Evolutionary conservation across 108 stramenopile genomes (phyloP).

Genomic region (Skeletonema menzelii): DNA sequence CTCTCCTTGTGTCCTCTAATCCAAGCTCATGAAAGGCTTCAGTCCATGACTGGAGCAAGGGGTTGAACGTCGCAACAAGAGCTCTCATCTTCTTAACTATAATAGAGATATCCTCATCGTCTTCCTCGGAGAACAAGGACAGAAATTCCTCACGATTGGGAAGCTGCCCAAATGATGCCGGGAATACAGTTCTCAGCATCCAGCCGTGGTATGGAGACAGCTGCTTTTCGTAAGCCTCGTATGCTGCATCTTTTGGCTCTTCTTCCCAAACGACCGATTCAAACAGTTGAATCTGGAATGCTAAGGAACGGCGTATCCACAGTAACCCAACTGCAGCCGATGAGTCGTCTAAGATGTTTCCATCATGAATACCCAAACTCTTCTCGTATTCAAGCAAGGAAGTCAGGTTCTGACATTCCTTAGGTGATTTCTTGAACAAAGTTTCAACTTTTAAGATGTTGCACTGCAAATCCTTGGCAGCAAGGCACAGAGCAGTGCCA

Average conservation of each 20-base stretch:
- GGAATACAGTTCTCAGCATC: conserved; percentile 31
- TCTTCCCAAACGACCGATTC: conserved; percentile 22
- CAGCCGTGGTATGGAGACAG: conserved; percentile 30
- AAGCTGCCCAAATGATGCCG: conserved; percentile 11
- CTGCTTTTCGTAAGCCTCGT: conserved; percentile 22
- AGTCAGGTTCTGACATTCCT: conserved; percentile 23
- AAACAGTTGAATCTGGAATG: conserved; percentile 58
- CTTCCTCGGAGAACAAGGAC: conserved; percentile 14
- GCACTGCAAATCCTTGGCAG: conserved; percentile 37
- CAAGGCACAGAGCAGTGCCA: conserved; percentile 32
- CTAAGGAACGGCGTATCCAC: conserved; percentile 61
- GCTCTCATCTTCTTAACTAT: conserved; percentile 15
- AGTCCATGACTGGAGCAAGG: conserved; percentile 22
- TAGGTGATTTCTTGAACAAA: conserved; percentile 25
- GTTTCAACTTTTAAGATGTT: conserved; percentile 48
- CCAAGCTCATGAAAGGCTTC: conserved; percentile 18
- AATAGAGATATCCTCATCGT: conserved; percentile 6
- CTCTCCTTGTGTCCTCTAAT: conserved; percentile 21
- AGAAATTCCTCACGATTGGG: conserved; percentile 6
- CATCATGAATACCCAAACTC: conserved; percentile 39
- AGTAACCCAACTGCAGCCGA: conserved; percentile 66
- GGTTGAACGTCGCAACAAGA: conserved; percentile 14
- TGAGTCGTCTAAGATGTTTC: conserved; percentile 45
- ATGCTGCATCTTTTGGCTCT: conserved; percentile 29
- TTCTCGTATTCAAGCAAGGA: conserved; percentile 44